Evolutionary conservation across 1,284 basidiomycete species (phyloP), one percentile per base, ranked within the genome.

Genomic region (Ustilago bromivora): DNA sequence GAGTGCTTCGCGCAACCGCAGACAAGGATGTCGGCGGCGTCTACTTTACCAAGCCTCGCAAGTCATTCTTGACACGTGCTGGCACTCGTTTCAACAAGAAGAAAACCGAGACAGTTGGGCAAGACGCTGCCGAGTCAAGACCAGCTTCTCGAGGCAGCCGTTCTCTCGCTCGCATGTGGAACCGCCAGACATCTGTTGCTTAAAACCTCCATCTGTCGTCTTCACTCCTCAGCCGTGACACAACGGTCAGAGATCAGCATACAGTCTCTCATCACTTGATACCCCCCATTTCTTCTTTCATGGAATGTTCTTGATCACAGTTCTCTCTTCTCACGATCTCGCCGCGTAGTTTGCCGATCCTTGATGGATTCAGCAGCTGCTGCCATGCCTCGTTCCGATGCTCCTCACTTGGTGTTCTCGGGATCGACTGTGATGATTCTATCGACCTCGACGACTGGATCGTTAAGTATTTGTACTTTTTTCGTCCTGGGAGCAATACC

Each of bases 121-220:
- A 63, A 3, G 49, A 54, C 38, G 23, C 4, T 10, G 23, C 34
- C 38, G 56, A 53, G 35, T 34, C 70, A 43, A 38, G 28, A 52
- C 55, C 62, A 40, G 28, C 52, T 17, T 41, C 62, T 34, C 58
- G 59, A 17, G 55, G 10, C 52, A 52, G 28, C 13, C 61, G 53
- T 19, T 67, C 71, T 3, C 15, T 72, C 23, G 19, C 71, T 57
- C 71, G 65, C 49, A 63, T 71, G 36, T 72, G 60, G 61, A 56
- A 57, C 9, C 65, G 61, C 40, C 67, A 57, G 63, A 13, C 46
- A 41, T 19, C 54, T 11, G 17, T 4, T 32, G 0, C 23, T 51
- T 57, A 13, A 9, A 40, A 31, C 49, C 12, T 28, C 36, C 51
- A n/a, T 34, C 34, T 9, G 19, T 38, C n/a, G 35, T 11, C 41